phyloP scores from a whole-genome alignment of 805 yeast species.

The Clavispora santaluciae region DNA sequence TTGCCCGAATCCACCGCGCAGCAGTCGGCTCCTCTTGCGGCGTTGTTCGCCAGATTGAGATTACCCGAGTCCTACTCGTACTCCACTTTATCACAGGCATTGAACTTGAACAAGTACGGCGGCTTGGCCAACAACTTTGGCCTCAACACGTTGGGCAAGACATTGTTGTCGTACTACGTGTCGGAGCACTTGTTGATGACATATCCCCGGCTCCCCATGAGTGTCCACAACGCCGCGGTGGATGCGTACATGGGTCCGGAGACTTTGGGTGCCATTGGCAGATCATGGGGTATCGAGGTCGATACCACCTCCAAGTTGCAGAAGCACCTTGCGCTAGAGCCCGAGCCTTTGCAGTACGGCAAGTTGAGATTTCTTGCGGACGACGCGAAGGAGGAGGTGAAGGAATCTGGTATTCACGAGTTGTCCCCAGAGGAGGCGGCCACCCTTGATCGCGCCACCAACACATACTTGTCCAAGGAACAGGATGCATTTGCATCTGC shows the following conservation, averaged over 20 bases:
- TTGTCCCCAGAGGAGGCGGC: constrained; percentile 22
- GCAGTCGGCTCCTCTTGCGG: constrained; percentile 66
- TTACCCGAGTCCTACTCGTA: constrained; percentile 54
- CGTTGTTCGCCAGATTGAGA: constrained; percentile 72
- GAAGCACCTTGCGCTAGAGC: constrained; percentile 64
- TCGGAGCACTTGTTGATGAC: constrained; percentile 66
- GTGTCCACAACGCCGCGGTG: constrained; percentile 69
- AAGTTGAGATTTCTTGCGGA: constrained; percentile 50
- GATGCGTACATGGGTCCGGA: constrained; percentile 69
- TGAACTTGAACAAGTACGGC: constrained; percentile 51
- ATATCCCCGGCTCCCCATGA: constrained; percentile 88
- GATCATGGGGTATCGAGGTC: constrained; percentile 83
- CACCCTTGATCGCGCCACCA: constrained; percentile 11
- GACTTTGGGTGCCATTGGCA: constrained; percentile 63
- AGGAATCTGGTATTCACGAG: constrained; percentile 49
- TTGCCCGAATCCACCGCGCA: constrained; percentile 43
- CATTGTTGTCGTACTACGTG: constrained; percentile 67
- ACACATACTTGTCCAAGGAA: constrained; percentile 31
- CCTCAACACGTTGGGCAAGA: constrained; percentile 76
- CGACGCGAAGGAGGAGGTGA: constrained; percentile 22
- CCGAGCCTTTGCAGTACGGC: constrained; percentile 64
- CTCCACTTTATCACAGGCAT: constrained; percentile 73
- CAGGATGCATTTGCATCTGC: constrained; percentile 56
- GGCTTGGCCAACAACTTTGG: constrained; percentile 68
- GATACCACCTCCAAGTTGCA: constrained; percentile 62